A percentile compares a stretch with the other conserved stretches of the same genome.
Conservation (phyloP, 495 filamentous ascomycete species). For the Podospora comata region DNA sequence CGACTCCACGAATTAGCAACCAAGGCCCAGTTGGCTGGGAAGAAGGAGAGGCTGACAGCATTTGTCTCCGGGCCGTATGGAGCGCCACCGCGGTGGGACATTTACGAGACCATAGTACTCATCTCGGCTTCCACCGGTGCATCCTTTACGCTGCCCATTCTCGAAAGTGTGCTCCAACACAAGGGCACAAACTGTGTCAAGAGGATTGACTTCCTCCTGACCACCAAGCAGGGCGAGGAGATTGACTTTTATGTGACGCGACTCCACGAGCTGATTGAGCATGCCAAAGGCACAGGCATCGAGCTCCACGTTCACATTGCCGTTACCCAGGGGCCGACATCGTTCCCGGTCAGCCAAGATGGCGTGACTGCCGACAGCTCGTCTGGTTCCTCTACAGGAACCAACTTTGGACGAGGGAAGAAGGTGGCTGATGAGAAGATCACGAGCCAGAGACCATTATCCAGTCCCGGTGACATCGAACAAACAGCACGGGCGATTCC, state of each 20-base stretch:
- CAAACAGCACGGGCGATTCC: conserved; percentile 23
- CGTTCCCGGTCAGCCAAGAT: conserved; percentile 1
- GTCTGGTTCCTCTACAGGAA: conserved; percentile 22
- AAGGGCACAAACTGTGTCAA: conserved; percentile 54
- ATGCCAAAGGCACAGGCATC: conserved; percentile 48
- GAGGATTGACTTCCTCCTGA: conserved; percentile 67
- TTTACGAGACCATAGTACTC: conserved; percentile 58
- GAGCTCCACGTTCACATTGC: conserved; percentile 47
- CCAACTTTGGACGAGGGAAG: conserved; percentile 6
- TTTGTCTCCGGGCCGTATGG: conserved; percentile 59
- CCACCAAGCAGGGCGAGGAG: conserved; percentile 66
- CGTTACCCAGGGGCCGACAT: conserved; percentile 50
- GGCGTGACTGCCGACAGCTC: background rate
- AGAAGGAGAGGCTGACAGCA: conserved; percentile 39
- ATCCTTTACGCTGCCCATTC: conserved; percentile 54
- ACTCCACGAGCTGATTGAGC: conserved; percentile 55
- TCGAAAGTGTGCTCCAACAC: conserved; percentile 51
- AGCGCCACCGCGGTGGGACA: conserved; percentile 51
- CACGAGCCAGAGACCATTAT: background rate
- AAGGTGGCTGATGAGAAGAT: conserved; percentile 29
- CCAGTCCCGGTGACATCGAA: conserved; percentile 24
- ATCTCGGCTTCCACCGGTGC: conserved; percentile 59
- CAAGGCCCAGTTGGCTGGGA: conserved; percentile 40
- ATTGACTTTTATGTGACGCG: conserved; percentile 65
- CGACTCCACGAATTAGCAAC: conserved; percentile 61